Evolutionary conservation across 2,329 filamentous ascomycete genomes (phyloP), one percentile per base, ranked within the genome.

Genomic region (Peltaster fructicola): DNA sequence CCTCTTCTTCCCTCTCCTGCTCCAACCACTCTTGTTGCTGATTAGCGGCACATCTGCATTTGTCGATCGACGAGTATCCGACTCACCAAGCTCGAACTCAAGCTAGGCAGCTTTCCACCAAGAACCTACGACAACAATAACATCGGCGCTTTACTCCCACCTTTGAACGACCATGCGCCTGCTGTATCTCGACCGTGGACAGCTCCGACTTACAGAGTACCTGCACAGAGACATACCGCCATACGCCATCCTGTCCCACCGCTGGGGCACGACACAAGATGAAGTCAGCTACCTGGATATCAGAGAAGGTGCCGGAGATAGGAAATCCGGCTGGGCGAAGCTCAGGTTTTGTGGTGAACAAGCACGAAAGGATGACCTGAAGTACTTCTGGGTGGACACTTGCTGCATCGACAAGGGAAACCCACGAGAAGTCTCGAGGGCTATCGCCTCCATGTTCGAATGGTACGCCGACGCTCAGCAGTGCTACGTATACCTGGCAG

Each of bases 221-320:
- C 17, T n/a, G n/a, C n/a, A n/a, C n/a, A n/a, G n/a, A n/a, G n/a
- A n/a, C n/a, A n/a, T n/a, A n/a, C 23, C 23, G 17, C 26, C 26
- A 4, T 32, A 31, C 14, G 30, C 30, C 11, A 32, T 32, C n/a
- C 20, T 32, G 6, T 32, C 30, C 10, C 30, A 32, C 17, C 14
- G 23, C 3, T 32, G 30, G 30, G 24, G 15, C 5, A n/a, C n/a
- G n/a, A n/a, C n/a, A n/a, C 22, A 33, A 8, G 39, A 41, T 8
- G 43, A 52, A 35, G 28, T 30, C 11, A 18, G 8, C 3, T 30
- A 27, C 19, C 19, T n/a, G n/a, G n/a, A n/a, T n/a, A 37, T 41
- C 9, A 23, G 14, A n/a, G 20, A 22, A 7, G 23, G 23, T n/a
- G 14, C 13, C 13, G 29, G 8, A 8, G 10, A 12, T 10, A 10